A percentile compares a stretch with the other conserved stretches of the same genome.
Evolutionary conservation across 2,329 filamentous ascomycete genomes (phyloP).

Genomic region (Hymenoscyphus linearis): DNA sequence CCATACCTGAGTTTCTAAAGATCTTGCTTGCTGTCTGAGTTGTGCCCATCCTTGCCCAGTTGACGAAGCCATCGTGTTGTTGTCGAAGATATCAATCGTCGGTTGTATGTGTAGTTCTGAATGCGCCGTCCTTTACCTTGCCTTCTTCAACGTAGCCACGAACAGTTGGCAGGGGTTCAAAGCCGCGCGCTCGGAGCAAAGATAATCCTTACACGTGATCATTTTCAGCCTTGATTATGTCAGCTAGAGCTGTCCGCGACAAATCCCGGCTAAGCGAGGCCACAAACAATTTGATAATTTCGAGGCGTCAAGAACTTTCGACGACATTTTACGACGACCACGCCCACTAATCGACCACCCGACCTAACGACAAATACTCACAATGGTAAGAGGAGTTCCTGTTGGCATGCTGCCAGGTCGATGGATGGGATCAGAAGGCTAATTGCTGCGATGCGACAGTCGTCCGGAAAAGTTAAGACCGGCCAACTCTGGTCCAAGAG

Average conservation of each 20-base stretch:
- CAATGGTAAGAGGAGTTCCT: constrained; percentile 17
- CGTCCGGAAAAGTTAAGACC: constrained; percentile 78
- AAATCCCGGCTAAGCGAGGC: background rate
- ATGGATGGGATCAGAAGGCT: constrained; percentile 16
- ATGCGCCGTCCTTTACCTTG: background rate
- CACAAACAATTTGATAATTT: constrained; percentile 7
- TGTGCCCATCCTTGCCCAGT: constrained; percentile 71
- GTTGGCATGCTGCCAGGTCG: background rate
- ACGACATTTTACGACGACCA: constrained; percentile 8
- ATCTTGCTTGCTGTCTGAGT: constrained; percentile 84
- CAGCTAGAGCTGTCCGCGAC: background rate
- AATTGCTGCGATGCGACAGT: constrained; percentile 42
- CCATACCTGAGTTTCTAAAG: constrained; percentile 80
- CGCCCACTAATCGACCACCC: constrained; percentile 9
- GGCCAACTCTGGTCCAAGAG: constrained; percentile 97
- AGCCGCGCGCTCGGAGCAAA: background rate
- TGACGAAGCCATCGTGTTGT: constrained; percentile 25
- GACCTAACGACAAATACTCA: constrained; percentile 20
- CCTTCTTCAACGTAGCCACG: constrained; percentile 3
- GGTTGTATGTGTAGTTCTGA: background rate
- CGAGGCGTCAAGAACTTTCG: constrained; percentile 1
- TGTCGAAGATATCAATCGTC: background rate
- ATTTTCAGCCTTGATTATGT: background rate
- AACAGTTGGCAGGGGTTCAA: background rate
- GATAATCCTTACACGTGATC: background rate